Conservation (phyloP, 1,139 yeast genomes). For the Candida tunisiensis region DNA sequence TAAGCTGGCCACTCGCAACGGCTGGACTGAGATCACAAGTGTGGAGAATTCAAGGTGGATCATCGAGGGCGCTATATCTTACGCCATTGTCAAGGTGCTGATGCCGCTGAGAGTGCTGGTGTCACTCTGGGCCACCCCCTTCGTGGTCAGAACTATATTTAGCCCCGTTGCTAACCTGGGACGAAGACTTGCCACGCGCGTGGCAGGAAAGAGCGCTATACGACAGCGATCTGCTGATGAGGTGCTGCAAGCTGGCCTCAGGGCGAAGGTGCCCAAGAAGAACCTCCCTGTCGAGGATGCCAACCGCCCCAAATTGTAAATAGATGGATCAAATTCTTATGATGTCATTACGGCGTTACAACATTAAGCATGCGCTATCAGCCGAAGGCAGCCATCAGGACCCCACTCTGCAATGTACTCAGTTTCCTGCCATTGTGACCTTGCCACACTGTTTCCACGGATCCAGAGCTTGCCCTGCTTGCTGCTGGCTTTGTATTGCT, state of each 20-base stretch:
- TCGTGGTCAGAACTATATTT: constrained; percentile 43
- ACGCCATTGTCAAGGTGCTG: constrained; percentile 49
- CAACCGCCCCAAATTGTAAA: neutral
- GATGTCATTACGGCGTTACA: neutral
- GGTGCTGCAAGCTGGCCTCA: constrained; percentile 1
- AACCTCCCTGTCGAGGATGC: constrained; percentile 1
- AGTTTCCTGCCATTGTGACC: neutral
- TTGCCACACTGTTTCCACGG: neutral
- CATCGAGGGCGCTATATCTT: constrained; percentile 80
- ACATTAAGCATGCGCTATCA: constrained; percentile 1
- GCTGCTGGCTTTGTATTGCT: too few relatives aligned
- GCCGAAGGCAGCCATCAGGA: constrained; percentile 3
- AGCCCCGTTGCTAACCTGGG: constrained; percentile 33
- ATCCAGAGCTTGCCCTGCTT: constrained; percentile 1
- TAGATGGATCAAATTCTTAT: neutral
- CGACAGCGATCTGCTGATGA: neutral
- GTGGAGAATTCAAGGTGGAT: too few relatives aligned
- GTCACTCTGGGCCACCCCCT: constrained; percentile 46
- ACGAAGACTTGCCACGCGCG: neutral
- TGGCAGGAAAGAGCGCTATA: constrained; percentile 1
- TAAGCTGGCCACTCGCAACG: constrained; percentile 20
- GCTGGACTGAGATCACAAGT: constrained; percentile 38
- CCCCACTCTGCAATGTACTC: neutral
- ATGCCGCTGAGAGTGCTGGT: constrained; percentile 44
- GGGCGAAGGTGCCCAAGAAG: constrained; percentile 2